Conservation (phyloP, 495 filamentous ascomycete genomes). For the Xylaria intraflava region DNA sequence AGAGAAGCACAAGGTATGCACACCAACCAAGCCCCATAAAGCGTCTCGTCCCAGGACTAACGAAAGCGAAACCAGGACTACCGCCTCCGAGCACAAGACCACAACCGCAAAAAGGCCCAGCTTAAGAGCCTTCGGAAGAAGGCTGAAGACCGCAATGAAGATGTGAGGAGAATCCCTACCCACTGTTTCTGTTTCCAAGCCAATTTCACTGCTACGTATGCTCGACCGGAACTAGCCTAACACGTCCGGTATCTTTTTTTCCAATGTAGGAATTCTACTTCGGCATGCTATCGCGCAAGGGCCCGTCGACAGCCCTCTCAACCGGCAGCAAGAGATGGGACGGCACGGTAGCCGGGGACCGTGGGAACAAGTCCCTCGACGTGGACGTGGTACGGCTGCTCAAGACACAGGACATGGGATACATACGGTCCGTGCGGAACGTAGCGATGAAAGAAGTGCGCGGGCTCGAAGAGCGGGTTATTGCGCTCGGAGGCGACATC, state of each 20-base stretch:
- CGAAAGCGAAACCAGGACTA: constrained; percentile 58
- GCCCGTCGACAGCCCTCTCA: constrained; percentile 32
- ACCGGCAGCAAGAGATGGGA: constrained; percentile 36
- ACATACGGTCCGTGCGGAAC: constrained; percentile 62
- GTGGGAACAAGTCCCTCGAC: constrained; percentile 53
- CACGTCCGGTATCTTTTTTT: background rate
- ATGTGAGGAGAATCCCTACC: constrained; percentile 49
- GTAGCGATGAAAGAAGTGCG: constrained; percentile 41
- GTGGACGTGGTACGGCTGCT: constrained; percentile 74
- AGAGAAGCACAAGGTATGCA: constrained; percentile 28
- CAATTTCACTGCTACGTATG: background rate
- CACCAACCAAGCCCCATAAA: background rate
- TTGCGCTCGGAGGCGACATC: constrained; percentile 29
- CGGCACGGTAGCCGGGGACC: constrained; percentile 53
- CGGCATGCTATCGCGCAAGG: constrained; percentile 66
- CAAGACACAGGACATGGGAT: constrained; percentile 94
- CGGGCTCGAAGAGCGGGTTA: constrained; percentile 37
- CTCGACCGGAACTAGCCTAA: background rate
- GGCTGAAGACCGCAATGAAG: constrained; percentile 80
- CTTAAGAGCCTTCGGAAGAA: constrained; percentile 73
- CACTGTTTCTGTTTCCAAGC: background rate
- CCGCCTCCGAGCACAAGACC: constrained; percentile 80
- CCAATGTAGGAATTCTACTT: constrained; percentile 59
- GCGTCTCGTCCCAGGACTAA: background rate
- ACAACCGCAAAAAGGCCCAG: constrained; percentile 75